Evolutionary conservation across 345 rosid genomes (phyloP).

Genomic region (Acer negundo): DNA sequence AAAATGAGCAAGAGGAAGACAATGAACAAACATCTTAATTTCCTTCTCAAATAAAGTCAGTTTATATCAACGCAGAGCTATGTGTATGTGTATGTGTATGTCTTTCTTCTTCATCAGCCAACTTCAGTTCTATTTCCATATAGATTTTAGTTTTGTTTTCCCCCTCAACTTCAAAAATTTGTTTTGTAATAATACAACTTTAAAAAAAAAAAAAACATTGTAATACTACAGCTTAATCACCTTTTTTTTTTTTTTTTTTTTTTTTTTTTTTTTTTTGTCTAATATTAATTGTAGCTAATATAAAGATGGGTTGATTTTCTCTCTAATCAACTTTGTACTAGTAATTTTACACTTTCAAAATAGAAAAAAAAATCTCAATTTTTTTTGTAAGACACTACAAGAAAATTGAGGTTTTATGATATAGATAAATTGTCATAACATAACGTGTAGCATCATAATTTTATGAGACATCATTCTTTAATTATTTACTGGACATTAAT

Average conservation of each 20-base stretch:
- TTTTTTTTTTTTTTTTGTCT: background rate
- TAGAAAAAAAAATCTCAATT: too few relatives aligned
- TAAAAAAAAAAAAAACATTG: too few relatives aligned
- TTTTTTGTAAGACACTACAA: too few relatives aligned
- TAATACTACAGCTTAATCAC: background rate
- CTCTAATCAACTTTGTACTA: background rate
- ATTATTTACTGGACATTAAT: too few relatives aligned
- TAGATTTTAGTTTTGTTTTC: background rate
- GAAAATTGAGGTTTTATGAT: too few relatives aligned
- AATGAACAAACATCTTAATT: background rate
- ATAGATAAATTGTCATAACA: too few relatives aligned
- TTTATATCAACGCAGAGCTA: background rate
- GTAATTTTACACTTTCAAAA: too few relatives aligned
- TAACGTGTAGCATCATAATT: too few relatives aligned
- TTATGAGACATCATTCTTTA: too few relatives aligned
- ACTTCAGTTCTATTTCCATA: background rate
- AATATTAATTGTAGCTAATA: background rate
- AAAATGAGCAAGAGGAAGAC: constrained; percentile 6
- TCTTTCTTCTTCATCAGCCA: background rate
- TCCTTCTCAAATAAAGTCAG: background rate
- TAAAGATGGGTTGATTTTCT: background rate
- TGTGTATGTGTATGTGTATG: too few relatives aligned
- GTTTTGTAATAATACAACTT: background rate
- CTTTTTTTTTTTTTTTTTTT: background rate
- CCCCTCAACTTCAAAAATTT: background rate